Evolutionary conservation across 2,329 filamentous ascomycete genomes (phyloP).

Genomic region (Metarhizium guizhouense): DNA sequence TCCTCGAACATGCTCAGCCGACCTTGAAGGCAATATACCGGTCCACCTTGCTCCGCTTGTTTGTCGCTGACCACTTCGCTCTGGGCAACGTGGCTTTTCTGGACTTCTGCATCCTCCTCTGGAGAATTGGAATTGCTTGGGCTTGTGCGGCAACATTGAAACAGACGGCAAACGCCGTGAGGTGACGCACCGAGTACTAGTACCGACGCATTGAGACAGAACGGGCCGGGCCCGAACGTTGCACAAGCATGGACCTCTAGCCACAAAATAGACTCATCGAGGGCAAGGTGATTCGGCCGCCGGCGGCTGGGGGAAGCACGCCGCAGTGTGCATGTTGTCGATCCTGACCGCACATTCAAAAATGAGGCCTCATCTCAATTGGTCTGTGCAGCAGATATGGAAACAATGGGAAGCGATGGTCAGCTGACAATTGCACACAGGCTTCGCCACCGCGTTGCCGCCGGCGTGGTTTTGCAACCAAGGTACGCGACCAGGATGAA

Average conservation of each 20-base stretch:
- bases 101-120: conserved; percentile 18
- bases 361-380: too few species aligned
- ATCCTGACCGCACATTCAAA: too few species aligned
- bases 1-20: conserved; percentile 25
- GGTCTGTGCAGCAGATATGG: too few species aligned
- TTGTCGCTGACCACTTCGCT: conserved; percentile 34
- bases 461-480: neutral
- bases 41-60: conserved; percentile 28
- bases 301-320: too few species aligned
- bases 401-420: too few species aligned
- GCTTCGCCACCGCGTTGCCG: too few species aligned
- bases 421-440: neutral
- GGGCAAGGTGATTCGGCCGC: too few species aligned
- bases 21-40: conserved; percentile 25
- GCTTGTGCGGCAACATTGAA: conserved; percentile 1
- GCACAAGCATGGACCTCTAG: neutral
- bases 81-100: conserved; percentile 24
- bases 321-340: too few species aligned
- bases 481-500: neutral
- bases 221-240: conserved; percentile 9
- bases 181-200: neutral
- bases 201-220: conserved; percentile 23
- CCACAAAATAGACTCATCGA: too few species aligned
- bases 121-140: conserved; percentile 6
- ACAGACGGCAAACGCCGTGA: neutral